Conservation (phyloP, 225 moss, liverwort and hornwort species). For the Pseudisothecium myosuroides region DNA sequence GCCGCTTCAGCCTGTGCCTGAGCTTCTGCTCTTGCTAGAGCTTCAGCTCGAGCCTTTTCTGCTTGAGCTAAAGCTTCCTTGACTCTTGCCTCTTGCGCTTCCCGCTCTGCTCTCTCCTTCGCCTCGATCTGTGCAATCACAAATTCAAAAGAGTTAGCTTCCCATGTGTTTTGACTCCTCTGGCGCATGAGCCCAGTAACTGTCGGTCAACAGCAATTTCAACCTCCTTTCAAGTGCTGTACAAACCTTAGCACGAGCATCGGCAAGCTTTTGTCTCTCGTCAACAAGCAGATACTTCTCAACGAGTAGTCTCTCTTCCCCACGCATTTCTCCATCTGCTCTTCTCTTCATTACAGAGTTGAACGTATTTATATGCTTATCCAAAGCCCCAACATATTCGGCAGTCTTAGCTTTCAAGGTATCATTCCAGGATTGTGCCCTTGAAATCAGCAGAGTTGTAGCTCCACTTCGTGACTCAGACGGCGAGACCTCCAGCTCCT, state of each 20-base stretch:
- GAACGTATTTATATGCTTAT: conserved; percentile 68
- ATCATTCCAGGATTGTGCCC: conserved; percentile 76
- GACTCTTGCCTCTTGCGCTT: conserved; percentile 71
- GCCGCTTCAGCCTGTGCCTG: conserved; percentile 54
- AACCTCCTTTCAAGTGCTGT: neutral
- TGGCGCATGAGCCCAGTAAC: neutral
- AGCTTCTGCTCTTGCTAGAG: conserved; percentile 87
- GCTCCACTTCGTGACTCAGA: conserved; percentile 45
- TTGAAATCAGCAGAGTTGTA: conserved; percentile 41
- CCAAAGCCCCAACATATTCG: conserved; percentile 54
- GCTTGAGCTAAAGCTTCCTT: conserved; percentile 84
- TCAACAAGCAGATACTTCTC: conserved; percentile 89
- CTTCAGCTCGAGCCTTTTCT: conserved; percentile 83
- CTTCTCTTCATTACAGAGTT: conserved; percentile 61
- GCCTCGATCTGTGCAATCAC: conserved; percentile 61
- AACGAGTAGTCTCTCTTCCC: conserved; percentile 83
- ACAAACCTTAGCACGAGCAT: conserved; percentile 66
- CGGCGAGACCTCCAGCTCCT: conserved; percentile 58
- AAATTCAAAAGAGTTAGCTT: neutral
- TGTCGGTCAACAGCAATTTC: neutral
- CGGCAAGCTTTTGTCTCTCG: conserved; percentile 79
- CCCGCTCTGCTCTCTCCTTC: conserved; percentile 86
- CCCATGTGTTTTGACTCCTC: neutral
- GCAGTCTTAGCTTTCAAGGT: conserved; percentile 54
- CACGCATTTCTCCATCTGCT: conserved; percentile 78